Evolutionary conservation across 495 filamentous ascomycete species (phyloP), one percentile per base, ranked within the genome.

Genomic region (Talaromyces proteolyticus): DNA sequence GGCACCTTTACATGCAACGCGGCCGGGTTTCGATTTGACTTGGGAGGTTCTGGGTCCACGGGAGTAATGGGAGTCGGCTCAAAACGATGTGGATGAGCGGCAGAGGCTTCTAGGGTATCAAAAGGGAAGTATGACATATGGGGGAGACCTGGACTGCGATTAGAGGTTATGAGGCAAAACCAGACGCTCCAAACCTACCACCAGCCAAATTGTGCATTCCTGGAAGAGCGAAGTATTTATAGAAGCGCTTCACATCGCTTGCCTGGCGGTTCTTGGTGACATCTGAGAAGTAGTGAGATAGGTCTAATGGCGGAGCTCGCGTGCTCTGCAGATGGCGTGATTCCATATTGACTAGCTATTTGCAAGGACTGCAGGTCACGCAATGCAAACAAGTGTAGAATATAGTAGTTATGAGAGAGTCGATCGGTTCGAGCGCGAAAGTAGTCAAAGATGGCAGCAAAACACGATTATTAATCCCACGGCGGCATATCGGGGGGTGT

Each of bases 121-220:
- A 87, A 96, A 14, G 91, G 91, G 60, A 96, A 96, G 66, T 88
- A 88, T 25, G 77, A 77, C 12, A 80, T 66, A 63, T 90, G 85
- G 18, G 91, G 91, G 12, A 94, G 77, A 44, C 88, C 87, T 91
- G 57, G 17, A 44, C 36, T 25, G 6, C 4, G 12, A 42, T 45
- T 6, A 54, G 18, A 34, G 2, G 29, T 34, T 23, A 37, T 52
- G 50, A 12, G 42, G 25, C 39, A 19, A 49, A 4, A 17, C 41
- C 25, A 22, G 42, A 19, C 16, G 19, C 44, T 19, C 29, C 43
- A 20, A 43, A 73, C 78, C 23, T 67, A 91, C 91, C 91, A 55
- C 90, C 91, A 26, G 91, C 89, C n/a, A 96, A 62, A 63, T 96
- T 94, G 11, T 76, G 78, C 56, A 95, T 90, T 19, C 83, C 83